phyloP scores from a whole-genome alignment of 371 early-diverging fungal genomes.

The Conidiobolus coronatus region DNA sequence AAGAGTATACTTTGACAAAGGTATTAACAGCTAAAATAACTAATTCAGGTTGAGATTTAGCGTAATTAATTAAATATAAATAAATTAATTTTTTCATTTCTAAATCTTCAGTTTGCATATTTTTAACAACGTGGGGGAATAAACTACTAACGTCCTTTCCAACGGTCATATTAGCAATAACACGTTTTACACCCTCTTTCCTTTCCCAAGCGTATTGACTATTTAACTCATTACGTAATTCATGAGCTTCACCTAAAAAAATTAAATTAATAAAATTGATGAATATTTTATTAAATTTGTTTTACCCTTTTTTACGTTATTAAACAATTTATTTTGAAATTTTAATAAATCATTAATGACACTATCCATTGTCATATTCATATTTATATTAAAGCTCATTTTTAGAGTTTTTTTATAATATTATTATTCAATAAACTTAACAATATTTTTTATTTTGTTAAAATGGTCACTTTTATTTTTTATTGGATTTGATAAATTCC shows the following conservation, averaged over 20 bases:
- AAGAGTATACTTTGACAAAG: slow-evolving; percentile 74
- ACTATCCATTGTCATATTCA: not conserved
- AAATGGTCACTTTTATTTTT: too few species aligned
- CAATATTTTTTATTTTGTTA: too few species aligned
- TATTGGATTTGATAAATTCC: too few species aligned
- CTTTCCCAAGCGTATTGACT: slow-evolving; percentile 81
- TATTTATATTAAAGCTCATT: not conserved
- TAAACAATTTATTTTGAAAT: not conserved
- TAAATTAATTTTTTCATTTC: slow-evolving; percentile 93
- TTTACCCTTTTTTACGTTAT: not conserved
- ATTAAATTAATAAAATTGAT: too few species aligned
- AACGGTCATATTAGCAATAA: slow-evolving; percentile 97
- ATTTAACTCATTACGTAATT: slow-evolving; percentile 84
- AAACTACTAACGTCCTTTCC: slow-evolving; percentile 92
- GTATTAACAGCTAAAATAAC: slow-evolving; percentile 93
- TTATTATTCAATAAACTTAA: too few species aligned
- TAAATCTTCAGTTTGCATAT: slow-evolving; percentile 96
- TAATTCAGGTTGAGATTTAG: slow-evolving; percentile 89
- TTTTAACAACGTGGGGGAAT: slow-evolving; percentile 91
- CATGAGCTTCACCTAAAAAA: slow-evolving; percentile 91
- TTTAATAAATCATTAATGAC: not conserved
- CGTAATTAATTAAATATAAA: slow-evolving; percentile 74
- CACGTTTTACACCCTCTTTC: slow-evolving; percentile 93
- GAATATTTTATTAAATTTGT: not conserved
- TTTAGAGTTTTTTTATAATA: too few species aligned